Evolutionary conservation across 495 filamentous ascomycete genomes (phyloP).

Genomic region (Aspergillus conjunctus): DNA sequence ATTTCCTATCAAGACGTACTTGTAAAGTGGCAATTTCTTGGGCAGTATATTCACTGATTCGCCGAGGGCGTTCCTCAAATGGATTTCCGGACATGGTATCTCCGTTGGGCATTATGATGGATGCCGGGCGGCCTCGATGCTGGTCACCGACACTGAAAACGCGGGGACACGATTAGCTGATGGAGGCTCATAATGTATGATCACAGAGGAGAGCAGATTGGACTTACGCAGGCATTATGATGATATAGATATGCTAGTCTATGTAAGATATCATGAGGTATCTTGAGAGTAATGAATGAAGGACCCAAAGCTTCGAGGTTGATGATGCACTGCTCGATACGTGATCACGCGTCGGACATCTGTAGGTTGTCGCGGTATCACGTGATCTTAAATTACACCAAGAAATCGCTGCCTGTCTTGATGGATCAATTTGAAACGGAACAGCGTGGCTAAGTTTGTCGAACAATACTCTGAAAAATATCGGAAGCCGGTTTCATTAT

Average conservation of each 20-base stretch:
- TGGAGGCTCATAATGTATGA: background rate
- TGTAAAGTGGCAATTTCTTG: conserved; percentile 87
- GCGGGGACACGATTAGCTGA: conserved; percentile 29
- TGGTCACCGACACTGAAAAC: conserved; percentile 74
- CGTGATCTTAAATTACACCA: conserved; percentile 28
- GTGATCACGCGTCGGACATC: conserved; percentile 31
- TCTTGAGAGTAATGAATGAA: background rate
- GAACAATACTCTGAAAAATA: too few relatives aligned
- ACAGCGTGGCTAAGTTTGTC: background rate
- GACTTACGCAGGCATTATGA: conserved; percentile 52
- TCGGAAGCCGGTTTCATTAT: too few relatives aligned
- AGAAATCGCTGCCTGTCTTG: background rate
- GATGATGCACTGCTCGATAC: conserved; percentile 10
- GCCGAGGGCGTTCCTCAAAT: conserved; percentile 69
- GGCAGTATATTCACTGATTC: conserved; percentile 81
- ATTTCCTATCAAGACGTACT: conserved; percentile 80
- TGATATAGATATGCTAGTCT: conserved; percentile 12
- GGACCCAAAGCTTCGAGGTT: background rate
- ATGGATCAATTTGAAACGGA: background rate
- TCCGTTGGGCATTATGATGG: conserved; percentile 43
- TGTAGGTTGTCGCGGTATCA: conserved; percentile 44
- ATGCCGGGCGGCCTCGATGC: conserved; percentile 53
- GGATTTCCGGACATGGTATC: conserved; percentile 60
- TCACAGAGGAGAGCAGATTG: background rate
- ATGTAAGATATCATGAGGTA: conserved; percentile 17